These are phyloP conservation scores for Elaeagnus macrophylla DNA, from an alignment of 306 rosid genomes.

Conservation along the genomic window DNA sequence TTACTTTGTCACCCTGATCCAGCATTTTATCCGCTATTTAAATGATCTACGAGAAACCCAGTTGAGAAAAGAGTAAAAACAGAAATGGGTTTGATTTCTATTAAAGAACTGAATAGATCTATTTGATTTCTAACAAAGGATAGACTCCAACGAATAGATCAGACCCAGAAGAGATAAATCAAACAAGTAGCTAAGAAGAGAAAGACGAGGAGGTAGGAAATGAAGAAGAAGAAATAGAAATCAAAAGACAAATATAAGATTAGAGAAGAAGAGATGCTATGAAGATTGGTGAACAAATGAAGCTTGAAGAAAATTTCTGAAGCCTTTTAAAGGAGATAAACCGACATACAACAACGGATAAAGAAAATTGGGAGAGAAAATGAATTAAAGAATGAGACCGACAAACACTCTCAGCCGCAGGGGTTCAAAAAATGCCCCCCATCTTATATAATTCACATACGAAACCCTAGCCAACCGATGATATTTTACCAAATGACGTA, in stretches of 20 bases:
- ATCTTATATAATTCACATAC: slow-evolving; percentile 41
- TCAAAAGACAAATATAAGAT: no score
- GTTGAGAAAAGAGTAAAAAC: slow-evolving; percentile 12
- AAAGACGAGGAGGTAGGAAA: no score
- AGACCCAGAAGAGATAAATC: background rate
- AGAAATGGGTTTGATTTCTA: slow-evolving; percentile 9
- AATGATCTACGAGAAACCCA: slow-evolving; percentile 35
- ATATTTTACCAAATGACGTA: slow-evolving; percentile 13
- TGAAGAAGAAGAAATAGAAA: no score
- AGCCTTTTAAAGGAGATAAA: background rate
- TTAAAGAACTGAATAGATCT: slow-evolving; percentile 12
- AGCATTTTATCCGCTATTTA: slow-evolving; percentile 27
- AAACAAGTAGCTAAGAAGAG: background rate
- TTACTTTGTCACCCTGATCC: slow-evolving; percentile 58
- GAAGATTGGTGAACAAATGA: background rate
- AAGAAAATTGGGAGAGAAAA: slow-evolving; percentile 2
- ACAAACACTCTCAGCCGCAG: slow-evolving; percentile 66
- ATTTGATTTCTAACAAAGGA: background rate
- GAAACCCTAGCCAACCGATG: slow-evolving; percentile 64
- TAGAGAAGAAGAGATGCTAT: background rate
- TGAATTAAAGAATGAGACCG: slow-evolving; percentile 24
- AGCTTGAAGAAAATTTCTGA: slow-evolving; percentile 8
- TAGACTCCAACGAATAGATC: background rate
- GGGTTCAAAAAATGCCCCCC: slow-evolving; percentile 27
- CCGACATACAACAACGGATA: no score